A percentile compares a stretch with the other conserved stretches of the same genome.
Evolutionary conservation across 768 basidiomycete species (phyloP).

Genomic region (Psilocybe sp.): DNA sequence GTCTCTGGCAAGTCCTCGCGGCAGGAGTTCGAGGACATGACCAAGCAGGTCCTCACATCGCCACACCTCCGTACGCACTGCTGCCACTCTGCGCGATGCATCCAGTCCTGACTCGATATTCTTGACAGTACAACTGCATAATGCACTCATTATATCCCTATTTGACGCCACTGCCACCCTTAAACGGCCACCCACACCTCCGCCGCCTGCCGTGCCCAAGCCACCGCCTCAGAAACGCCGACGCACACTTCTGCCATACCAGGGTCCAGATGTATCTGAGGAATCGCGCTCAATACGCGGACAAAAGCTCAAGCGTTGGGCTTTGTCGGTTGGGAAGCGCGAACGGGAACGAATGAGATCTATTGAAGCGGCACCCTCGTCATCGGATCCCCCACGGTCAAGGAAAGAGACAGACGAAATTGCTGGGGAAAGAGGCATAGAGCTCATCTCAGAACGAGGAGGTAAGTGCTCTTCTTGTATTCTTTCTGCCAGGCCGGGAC

Average conservation of each 20-base stretch:
- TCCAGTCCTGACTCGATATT: conserved; percentile 6
- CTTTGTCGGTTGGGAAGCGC: conserved; percentile 64
- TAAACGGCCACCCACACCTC: conserved; percentile 64
- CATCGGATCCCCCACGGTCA: conserved; percentile 40
- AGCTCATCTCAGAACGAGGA: conserved; percentile 60
- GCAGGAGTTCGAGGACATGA: conserved; percentile 70
- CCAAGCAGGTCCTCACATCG: conserved; percentile 60
- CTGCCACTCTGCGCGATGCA: not conserved
- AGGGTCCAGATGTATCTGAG: conserved; percentile 57
- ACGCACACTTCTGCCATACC: conserved; percentile 69
- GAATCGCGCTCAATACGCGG: conserved; percentile 57
- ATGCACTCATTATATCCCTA: conserved; percentile 78
- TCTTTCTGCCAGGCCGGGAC: not conserved
- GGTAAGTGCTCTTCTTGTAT: conserved; percentile 37
- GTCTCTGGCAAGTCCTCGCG: conserved; percentile 68
- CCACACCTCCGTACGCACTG: conserved; percentile 40
- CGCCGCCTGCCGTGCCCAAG: conserved; percentile 60
- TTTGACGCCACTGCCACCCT: conserved; percentile 74
- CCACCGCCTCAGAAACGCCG: conserved; percentile 65
- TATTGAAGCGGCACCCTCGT: conserved; percentile 39
- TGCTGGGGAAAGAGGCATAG: conserved; percentile 63
- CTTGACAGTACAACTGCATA: conserved; percentile 69
- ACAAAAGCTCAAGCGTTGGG: conserved; percentile 69
- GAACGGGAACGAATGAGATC: conserved; percentile 71
- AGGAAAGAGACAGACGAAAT: conserved; percentile 64